Conservation (phyloP, 805 yeast genomes). For the Zygosaccharomyces bailii region DNA sequence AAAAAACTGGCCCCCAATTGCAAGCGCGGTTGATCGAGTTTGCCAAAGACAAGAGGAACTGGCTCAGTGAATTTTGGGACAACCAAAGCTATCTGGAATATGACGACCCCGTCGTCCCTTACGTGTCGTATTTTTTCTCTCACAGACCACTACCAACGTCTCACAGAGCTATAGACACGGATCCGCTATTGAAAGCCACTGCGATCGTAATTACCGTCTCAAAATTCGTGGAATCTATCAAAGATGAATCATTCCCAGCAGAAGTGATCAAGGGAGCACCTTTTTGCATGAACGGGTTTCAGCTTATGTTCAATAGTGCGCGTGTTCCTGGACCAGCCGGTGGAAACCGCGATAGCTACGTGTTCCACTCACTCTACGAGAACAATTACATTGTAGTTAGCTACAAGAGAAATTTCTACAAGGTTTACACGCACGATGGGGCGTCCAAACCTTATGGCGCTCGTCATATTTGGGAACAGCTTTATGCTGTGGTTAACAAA, state of each 20-base stretch:
- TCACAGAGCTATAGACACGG: slow-evolving; percentile 49
- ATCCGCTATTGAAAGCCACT: slow-evolving; percentile 71
- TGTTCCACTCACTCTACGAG: slow-evolving; percentile 42
- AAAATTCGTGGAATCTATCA: slow-evolving; percentile 63
- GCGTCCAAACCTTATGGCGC: slow-evolving; percentile 40
- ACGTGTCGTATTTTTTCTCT: slow-evolving; percentile 83
- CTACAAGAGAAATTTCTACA: slow-evolving; percentile 76
- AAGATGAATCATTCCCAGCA: slow-evolving; percentile 70
- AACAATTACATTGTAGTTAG: slow-evolving; percentile 71
- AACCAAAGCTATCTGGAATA: slow-evolving; percentile 86
- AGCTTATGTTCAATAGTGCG: slow-evolving; percentile 84
- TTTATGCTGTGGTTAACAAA: slow-evolving; percentile 49
- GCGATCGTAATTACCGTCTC: slow-evolving; percentile 65
- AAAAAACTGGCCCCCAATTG: slow-evolving; percentile 62
- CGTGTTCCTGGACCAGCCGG: slow-evolving; percentile 58
- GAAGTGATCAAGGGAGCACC: slow-evolving; percentile 75
- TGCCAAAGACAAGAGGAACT: slow-evolving; percentile 63
- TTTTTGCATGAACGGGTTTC: slow-evolving; percentile 93
- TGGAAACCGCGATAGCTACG: slow-evolving; percentile 58
- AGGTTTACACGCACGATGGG: slow-evolving; percentile 56
- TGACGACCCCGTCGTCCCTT: slow-evolving; percentile 93
- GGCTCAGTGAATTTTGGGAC: slow-evolving; percentile 94
- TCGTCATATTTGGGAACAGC: slow-evolving; percentile 52
- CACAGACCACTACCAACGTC: slow-evolving; percentile 59
- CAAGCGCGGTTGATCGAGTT: slow-evolving; percentile 62